phyloP scores from a whole-genome alignment of 768 basidiomycete species.

The Tricholoma furcatifolium region DNA sequence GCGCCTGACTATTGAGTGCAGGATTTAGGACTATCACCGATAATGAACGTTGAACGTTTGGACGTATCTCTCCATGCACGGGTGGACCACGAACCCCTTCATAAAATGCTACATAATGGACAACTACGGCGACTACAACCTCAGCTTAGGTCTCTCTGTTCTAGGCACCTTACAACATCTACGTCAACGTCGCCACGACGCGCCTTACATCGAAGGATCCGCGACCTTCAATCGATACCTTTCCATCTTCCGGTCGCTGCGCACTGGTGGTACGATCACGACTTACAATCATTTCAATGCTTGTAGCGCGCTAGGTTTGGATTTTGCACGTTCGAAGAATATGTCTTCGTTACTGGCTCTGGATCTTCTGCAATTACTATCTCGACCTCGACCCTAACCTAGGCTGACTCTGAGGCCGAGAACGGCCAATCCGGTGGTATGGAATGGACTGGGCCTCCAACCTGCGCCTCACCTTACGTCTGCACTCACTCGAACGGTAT shows the following conservation, averaged over 20 bases:
- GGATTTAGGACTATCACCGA: constrained; percentile 37
- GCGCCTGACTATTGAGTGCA: constrained; percentile 8
- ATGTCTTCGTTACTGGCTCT: constrained; percentile 46
- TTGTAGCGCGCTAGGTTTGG: constrained; percentile 37
- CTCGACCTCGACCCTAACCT: background rate
- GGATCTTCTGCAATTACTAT: constrained; percentile 25
- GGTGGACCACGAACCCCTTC: constrained; percentile 45
- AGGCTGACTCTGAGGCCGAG: background rate
- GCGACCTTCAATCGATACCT: constrained; percentile 46
- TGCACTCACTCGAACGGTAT: background rate
- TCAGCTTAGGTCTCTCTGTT: constrained; percentile 27
- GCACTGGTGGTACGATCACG: constrained; percentile 33
- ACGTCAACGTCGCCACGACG: constrained; percentile 35
- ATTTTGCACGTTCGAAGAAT: constrained; percentile 38
- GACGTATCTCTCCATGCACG: constrained; percentile 44
- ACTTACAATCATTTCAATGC: constrained; percentile 42
- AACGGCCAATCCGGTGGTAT: background rate
- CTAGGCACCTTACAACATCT: constrained; percentile 44
- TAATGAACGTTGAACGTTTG: constrained; percentile 34
- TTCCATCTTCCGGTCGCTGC: constrained; percentile 38
- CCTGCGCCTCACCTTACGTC: background rate
- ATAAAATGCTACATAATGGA: constrained; percentile 50
- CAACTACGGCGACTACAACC: constrained; percentile 40
- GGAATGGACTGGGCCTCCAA: background rate
- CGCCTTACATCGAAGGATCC: constrained; percentile 43